Conservation (phyloP, 2,329 filamentous ascomycete genomes). For the Fusarium mangiferae region DNA sequence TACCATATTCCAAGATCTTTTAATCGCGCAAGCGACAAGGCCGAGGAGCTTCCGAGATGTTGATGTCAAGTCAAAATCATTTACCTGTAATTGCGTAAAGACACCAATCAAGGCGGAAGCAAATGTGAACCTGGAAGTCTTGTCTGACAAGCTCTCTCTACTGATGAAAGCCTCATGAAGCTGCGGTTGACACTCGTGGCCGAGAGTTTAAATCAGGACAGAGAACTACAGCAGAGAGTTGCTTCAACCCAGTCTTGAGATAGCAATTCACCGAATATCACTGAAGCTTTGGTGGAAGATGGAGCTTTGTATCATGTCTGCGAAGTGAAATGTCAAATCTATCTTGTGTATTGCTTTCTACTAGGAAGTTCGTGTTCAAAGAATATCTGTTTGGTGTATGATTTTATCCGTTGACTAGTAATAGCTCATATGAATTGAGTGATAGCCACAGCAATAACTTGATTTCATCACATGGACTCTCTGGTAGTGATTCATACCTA, state of each 20-base stretch:
- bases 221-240: not conserved
- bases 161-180: no score
- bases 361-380: not conserved
- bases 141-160: no score
- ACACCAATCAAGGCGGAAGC: not conserved
- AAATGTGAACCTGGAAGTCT: not conserved
- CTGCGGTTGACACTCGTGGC: no score
- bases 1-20: no score
- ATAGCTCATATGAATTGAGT: no score
- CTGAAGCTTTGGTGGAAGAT: accelerated
- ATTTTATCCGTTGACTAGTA: not conserved
- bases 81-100: not conserved
- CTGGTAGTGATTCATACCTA: not conserved
- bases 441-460: no score
- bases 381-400: not conserved
- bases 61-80: not conserved
- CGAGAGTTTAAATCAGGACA: no score
- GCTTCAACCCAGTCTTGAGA: not conserved
- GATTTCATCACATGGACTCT: not conserved
- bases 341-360: not conserved
- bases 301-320: not conserved
- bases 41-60: not conserved
- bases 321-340: not conserved
- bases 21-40: not conserved
- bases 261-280: not conserved